Evolutionary conservation across 441 rosid species (phyloP), one percentile per base, ranked within the genome.

Genomic region (Capsella rubella): DNA sequence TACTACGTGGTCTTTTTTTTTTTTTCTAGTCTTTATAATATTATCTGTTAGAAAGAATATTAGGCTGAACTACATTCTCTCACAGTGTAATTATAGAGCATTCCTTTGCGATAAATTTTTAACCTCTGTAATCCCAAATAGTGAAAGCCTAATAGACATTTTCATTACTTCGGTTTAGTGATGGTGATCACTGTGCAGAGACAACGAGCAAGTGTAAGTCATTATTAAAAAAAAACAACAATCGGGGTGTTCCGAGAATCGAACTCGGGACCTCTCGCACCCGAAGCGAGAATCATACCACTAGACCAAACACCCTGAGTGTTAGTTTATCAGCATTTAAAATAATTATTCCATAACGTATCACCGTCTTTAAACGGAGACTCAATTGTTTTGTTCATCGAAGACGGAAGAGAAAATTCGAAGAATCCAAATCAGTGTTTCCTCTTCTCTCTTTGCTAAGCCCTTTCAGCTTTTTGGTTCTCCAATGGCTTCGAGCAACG

Each of bases 201-300:
- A 40, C 6, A 40, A 40, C 45, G 45, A 21, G 35, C 35, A 32
- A 5, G 35, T 32, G 35, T 1, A 32, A 31, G 25, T 21, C 25
- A 2, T 21, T 21, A 21, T 21, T 21, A 21, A 32, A 6, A 1
- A 31, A 16, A 60, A 35, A 35, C 9, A 4, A 0, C 0, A 8
- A 4, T 0, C 0, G 86, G 89, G 91, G 88, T 60, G 81, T 87
- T 86, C 82, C 85, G 87, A 85, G 83, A 85, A 82, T 85, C 85
- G 91, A 85, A 85, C 91, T 87, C 87, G 81, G 82, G 85, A 82
- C 87, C 85, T 87, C 90, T 87, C 86, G 86, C 85, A 82, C 89
- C 90, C 86, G 54, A 87, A 82, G 84, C 83, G 85, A 80, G 83
- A 82, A 83, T 82, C 90, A 82, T 82, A 83, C 91, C 89, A 85